Evolutionary conservation across 2,329 filamentous ascomycete species (phyloP), one percentile per base, ranked within the genome.

Genomic region (Fusarium sulawesiense): DNA sequence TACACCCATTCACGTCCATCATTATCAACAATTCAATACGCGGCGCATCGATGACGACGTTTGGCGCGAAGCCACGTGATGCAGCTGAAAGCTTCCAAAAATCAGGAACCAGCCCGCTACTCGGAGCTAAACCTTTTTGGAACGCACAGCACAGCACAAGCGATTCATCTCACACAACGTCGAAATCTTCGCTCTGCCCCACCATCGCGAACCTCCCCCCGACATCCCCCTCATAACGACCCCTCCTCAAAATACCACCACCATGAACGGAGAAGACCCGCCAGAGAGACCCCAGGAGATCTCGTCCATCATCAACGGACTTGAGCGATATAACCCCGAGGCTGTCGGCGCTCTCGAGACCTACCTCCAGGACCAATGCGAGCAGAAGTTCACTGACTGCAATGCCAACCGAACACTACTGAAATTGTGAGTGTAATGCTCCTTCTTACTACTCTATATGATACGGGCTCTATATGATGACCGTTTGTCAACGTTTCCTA

Each of bases 291-390:
- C 96, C 76, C 93, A 96, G 75, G 91, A 96, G 81, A 97, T 99
- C 83, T 92, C 93, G 80, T 87, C 85, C 82, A 98, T 99, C 79
- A 93, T 99, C 79, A 97, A 95, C 84, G 95, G 96, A 76, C 93
- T 99, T 71, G 96, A 99, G 83, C 89, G 96, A 78, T 99, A 99
- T 86, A 99, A 99, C 83, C 96, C 96, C 44, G 96, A 99, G 86
- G 97, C 96, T 54, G 97, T 97, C 51, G 89, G 89, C 68, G 88
- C 93, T 73, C 96, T 99, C 82, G 95, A 99, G 87, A 92, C 93
- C 81, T 99, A 99, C 83, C 91, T 99, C 70, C 88, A 88, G 78
- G 91, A 94, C 82, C 96, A 99, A 85, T 99, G 96, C 86, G 95
- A 98, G 83, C 91, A 92, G 82, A 92, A 94, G 84, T 94, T 92